Percentiles rank a stretch among this genome's conserved stretches.
phyloP scores from a whole-genome alignment of 805 yeast genomes.

The Candida germanica region DNA sequence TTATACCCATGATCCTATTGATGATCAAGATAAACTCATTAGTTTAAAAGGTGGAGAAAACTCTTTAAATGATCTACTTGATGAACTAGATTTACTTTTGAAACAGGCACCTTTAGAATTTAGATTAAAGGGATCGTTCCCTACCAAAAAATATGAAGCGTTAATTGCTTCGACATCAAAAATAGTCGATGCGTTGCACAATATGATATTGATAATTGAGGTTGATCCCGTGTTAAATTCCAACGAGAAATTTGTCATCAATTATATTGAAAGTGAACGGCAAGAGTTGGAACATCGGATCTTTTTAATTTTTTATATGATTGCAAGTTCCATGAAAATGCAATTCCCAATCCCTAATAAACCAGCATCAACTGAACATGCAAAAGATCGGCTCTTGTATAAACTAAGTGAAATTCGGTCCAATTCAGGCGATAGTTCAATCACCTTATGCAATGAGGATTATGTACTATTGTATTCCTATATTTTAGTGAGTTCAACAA shows the following conservation, averaged over 20 bases:
- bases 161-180: constrained; percentile 56
- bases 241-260: constrained; percentile 55
- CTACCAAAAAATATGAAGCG: constrained; percentile 47
- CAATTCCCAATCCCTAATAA: constrained; percentile 77
- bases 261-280: constrained; percentile 54
- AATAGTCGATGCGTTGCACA: constrained; percentile 73
- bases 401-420: constrained; percentile 59
- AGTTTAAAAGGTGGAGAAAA: constrained; percentile 47
- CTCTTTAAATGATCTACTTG: constrained; percentile 52
- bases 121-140: constrained; percentile 72
- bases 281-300: constrained; percentile 68
- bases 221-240: constrained; percentile 53
- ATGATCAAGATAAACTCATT: constrained; percentile 20
- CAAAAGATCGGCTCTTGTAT: constrained; percentile 64
- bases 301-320: constrained; percentile 73
- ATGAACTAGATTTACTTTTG: constrained; percentile 56
- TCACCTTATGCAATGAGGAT: constrained; percentile 57
- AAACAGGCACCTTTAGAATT: constrained; percentile 75
- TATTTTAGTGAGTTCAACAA: constrained; percentile 64
- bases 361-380: constrained; percentile 74
- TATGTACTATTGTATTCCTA: constrained; percentile 76
- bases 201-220: constrained; percentile 64
- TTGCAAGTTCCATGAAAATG: constrained; percentile 69
- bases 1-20: constrained; percentile 25
- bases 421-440: constrained; percentile 7